Evolutionary conservation across 2,329 filamentous ascomycete species (phyloP), one percentile per base, ranked within the genome.

Genomic region (Rasamsonia emersonii): DNA sequence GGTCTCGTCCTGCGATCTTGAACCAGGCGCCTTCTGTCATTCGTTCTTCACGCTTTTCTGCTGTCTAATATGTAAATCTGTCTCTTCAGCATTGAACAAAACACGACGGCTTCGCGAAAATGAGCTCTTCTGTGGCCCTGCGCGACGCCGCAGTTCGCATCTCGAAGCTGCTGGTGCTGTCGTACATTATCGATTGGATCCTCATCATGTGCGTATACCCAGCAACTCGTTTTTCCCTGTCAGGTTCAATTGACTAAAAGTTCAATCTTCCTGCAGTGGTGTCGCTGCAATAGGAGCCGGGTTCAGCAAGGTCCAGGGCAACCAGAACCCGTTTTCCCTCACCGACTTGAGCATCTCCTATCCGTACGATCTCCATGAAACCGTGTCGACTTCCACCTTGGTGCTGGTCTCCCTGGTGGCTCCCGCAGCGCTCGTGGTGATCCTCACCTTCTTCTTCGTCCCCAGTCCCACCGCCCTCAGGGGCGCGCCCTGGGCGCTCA

Each of bases 291-390:
- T 82, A 21, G 78, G 77, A 35, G 71, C 63, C 35, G 66, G 68
- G 5, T 70, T 84, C 43, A 73, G 72, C 38, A 62, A 63, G 27
- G 60, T 78, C 31, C 64, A 68, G 1, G 82, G 82, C 0, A 82
- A 78, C 47, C 75, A 76, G 45, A 70, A 78, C 20, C 77, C 79
- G 0, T 89, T 91, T 55, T 78, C 75, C 19, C 70, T 85, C 5
- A 65, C 76, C 41, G 79, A 95, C 49, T 75, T 79, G 14, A 73
- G 75, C 39, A 93, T 95, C 49, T 82, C 84, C 11, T 93, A 81
- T 46, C 86, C 88, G 0, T 77, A 73, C 46, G 73, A 73, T 30
- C 64, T 71, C 9, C 51, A 79, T 14, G 84, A 94, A 48, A 85
- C 79, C 3, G 79, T 95, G 10, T 74, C 79, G 0, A 72, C 73